Conservation (phyloP, 768 basidiomycete genomes). For the Leccinum disarticulatum region DNA sequence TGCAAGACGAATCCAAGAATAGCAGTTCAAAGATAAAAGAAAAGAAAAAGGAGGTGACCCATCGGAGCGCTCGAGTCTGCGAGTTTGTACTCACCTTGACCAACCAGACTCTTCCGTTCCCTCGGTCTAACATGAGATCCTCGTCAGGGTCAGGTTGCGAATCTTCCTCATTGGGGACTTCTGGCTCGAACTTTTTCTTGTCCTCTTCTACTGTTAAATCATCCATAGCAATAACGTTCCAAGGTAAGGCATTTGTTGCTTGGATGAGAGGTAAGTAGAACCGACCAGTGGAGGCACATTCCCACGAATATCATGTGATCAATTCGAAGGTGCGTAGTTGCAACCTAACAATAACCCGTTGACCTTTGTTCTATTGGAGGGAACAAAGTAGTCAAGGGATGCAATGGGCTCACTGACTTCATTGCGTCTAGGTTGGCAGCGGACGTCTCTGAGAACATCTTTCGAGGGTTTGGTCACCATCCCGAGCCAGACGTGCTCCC, state of each 20-base stretch:
- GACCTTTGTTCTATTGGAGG: slow-evolving; percentile 81
- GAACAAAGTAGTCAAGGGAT: slow-evolving; percentile 67
- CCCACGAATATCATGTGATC: too few species aligned
- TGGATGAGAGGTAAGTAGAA: too few species aligned
- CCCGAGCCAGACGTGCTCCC: slow-evolving; percentile 63
- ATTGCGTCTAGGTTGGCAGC: slow-evolving; percentile 54
- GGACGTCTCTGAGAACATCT: slow-evolving; percentile 17
- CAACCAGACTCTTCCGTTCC: background rate
- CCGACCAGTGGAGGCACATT: too few species aligned
- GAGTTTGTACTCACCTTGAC: background rate
- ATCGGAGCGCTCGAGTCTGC: background rate
- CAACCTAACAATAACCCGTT: slow-evolving; percentile 41
- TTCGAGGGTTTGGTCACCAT: slow-evolving; percentile 64
- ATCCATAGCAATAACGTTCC: background rate
- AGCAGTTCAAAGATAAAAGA: too few species aligned
- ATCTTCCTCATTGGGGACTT: background rate
- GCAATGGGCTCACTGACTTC: slow-evolving; percentile 54
- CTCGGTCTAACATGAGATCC: background rate
- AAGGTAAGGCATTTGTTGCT: too few species aligned
- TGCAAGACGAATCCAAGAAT: background rate
- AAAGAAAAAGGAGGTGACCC: too few species aligned
- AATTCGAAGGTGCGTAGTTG: too few species aligned
- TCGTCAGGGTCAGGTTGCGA: background rate
- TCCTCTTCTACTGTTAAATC: background rate
- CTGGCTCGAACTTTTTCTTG: background rate